These are phyloP conservation scores for Candida koratica DNA, from an alignment of 805 yeast genomes.

Conservation along the genomic window DNA sequence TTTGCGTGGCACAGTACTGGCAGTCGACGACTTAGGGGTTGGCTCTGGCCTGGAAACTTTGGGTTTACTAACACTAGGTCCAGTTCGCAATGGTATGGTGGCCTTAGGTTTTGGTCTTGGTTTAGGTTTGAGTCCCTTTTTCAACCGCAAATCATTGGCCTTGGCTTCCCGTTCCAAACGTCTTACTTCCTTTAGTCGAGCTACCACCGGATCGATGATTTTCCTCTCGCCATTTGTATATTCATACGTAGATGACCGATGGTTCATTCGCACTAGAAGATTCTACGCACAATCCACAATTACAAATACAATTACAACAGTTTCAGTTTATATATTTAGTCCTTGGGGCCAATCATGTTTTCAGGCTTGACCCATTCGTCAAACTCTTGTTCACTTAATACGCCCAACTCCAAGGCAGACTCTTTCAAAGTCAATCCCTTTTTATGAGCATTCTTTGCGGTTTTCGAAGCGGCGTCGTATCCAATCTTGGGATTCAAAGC, in stretches of 20 bases:
- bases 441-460: constrained; percentile 97
- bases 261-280: constrained; percentile 2
- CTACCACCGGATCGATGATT: constrained; percentile 64
- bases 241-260: constrained; percentile 8
- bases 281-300: background rate
- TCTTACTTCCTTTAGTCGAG: constrained; percentile 62
- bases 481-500: constrained; percentile 99
- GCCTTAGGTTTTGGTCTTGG: constrained; percentile 11
- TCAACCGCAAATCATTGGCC: constrained; percentile 30
- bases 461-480: constrained; percentile 94
- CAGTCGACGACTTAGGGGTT: background rate
- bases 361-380: constrained; percentile 98
- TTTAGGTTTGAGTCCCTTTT: constrained; percentile 27
- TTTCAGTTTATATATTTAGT: constrained; percentile 24
- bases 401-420: constrained; percentile 88
- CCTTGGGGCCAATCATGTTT: constrained; percentile 94
- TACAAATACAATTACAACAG: background rate
- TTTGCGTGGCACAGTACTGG: background rate
- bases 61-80: constrained; percentile 2
- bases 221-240: constrained; percentile 20
- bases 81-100: constrained; percentile 10
- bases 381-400: constrained; percentile 78
- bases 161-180: constrained; percentile 48
- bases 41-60: no score
- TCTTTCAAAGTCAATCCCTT: constrained; percentile 94